Conservation (phyloP, 2,329 filamentous ascomycete species). For the Pestalotiopsis sp. region DNA sequence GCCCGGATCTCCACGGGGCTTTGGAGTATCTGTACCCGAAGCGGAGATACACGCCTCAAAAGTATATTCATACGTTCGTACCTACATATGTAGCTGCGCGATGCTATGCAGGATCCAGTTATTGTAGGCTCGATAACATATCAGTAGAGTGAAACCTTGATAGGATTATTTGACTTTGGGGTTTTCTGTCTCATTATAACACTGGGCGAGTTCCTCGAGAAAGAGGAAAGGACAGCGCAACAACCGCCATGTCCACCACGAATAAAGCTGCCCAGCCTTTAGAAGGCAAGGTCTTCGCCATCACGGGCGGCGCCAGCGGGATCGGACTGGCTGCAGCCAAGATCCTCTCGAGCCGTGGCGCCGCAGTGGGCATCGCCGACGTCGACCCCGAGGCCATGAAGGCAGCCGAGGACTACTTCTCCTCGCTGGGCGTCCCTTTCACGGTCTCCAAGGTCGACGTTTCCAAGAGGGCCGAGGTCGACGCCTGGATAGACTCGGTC, state of each 20-base stretch:
- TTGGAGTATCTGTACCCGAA: not conserved
- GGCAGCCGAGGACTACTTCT: constrained; percentile 29
- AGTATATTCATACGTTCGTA: not conserved
- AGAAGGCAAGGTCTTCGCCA: constrained; percentile 38
- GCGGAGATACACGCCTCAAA: not conserved
- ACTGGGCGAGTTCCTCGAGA: not conserved
- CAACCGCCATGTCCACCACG: not conserved
- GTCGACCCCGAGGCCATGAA: constrained; percentile 28
- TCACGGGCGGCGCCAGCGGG: constrained; percentile 45
- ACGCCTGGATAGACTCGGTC: constrained; percentile 50
- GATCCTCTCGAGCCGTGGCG: constrained; percentile 30
- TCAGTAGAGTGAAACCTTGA: too few relatives aligned
- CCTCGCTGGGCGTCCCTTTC: constrained; percentile 25
- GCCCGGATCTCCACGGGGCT: not conserved
- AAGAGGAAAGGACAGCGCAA: not conserved
- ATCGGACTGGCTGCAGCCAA: constrained; percentile 34
- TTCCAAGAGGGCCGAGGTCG: constrained; percentile 47
- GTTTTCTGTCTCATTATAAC: not conserved
- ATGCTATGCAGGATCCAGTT: not conserved
- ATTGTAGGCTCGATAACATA: too few relatives aligned
- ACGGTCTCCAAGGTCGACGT: constrained; percentile 49
- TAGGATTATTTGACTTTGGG: not conserved
- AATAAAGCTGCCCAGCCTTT: constrained; percentile 21
- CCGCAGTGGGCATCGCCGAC: constrained; percentile 33
- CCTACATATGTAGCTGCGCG: not conserved